phyloP scores from a whole-genome alignment of 495 filamentous ascomycete genomes.

The Penicillium samsonianum region DNA sequence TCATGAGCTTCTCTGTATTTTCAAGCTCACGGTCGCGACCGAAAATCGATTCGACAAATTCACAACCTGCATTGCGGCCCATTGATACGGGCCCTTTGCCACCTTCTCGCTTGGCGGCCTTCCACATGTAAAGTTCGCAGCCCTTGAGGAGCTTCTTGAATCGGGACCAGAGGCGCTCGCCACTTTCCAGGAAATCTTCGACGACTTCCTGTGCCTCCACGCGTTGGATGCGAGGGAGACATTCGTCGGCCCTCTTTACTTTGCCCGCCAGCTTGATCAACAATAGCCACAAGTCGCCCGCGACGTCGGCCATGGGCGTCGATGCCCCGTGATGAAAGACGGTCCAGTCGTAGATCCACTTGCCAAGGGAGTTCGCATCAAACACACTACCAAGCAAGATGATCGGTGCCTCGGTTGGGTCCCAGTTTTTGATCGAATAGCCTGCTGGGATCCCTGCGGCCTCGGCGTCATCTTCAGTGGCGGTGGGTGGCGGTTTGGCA shows the following conservation, averaged over 20 bases:
- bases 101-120: slow-evolving; percentile 65
- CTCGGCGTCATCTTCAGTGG: slow-evolving; percentile 83
- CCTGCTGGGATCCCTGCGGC: slow-evolving; percentile 81
- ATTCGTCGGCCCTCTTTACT: slow-evolving; percentile 87
- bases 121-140: slow-evolving; percentile 93
- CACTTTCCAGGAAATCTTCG: slow-evolving; percentile 88
- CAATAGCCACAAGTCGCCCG: slow-evolving; percentile 92
- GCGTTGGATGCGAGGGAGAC: slow-evolving; percentile 68
- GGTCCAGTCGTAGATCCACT: slow-evolving; percentile 99
- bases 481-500: slow-evolving; percentile 59
- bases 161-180: slow-evolving; percentile 82
- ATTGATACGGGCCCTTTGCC: slow-evolving; percentile 66
- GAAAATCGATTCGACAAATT: slow-evolving; percentile 97
- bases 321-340: slow-evolving; percentile 85
- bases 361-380: slow-evolving; percentile 94
- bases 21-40: slow-evolving; percentile 89
- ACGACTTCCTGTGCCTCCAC: slow-evolving; percentile 76
- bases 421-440: slow-evolving; percentile 98
- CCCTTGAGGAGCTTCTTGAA: slow-evolving; percentile 84
- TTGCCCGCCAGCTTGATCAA: slow-evolving; percentile 96
- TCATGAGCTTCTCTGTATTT: slow-evolving; percentile 94
- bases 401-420: slow-evolving; percentile 89
- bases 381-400: slow-evolving; percentile 94
- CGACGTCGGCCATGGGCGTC: slow-evolving; percentile 87
- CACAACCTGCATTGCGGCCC: slow-evolving; percentile 89